Base-by-base conservation (phyloP, 345 rosid genomes). In the Hevea brasiliensis region DNA sequence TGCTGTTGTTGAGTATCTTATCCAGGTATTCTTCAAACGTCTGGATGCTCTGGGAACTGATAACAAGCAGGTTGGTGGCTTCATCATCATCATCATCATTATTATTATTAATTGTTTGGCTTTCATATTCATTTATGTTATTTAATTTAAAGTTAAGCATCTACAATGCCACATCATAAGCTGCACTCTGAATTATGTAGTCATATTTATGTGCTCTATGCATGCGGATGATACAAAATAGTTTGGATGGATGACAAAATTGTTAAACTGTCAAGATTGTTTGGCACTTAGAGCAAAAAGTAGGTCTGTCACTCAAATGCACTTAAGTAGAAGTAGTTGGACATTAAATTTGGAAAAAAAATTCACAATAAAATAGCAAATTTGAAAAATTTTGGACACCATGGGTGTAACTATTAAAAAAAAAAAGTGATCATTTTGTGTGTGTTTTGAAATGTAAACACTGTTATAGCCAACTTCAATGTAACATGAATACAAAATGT, bases 21-120 rank as follows among this genome's bases (percentile, higher is more conserved):
- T 93, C 78, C 96, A 84, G 77, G 85, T 95, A 71, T 95, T 95
- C 81, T 89, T 90, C 76, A 95, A 90, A 79, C 85, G 90, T 65
- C 81, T 95, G 75, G 99, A 93, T 79, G 81, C 84, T 70, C 94
- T 83, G 61, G 89, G 85, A 61, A 75, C 82, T 61, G 92, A 89
- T 74, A 91, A 85, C 86, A 88, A 84, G 81, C 98, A 95, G 98
- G 99, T 95, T 78, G 73, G 85, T 81, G 76, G 76, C 69, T 54
- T 58, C 27, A 70, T 74, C 55, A 42, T 35, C 45, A 67, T 66
- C 8, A 32, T 76, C 41, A 32, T 11, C 35, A n/a, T n/a, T n/a
- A n/a, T n/a, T n/a, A n/a, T n/a, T n/a, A n/a, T n/a, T 66, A 8
- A 42, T 68, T 65, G 40, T 48, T 62, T 50, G 37, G 8, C 21